These are phyloP conservation scores for Pezicula carpinea DNA, from an alignment of 2,329 filamentous ascomycete species.

Conservation along the genomic window DNA sequence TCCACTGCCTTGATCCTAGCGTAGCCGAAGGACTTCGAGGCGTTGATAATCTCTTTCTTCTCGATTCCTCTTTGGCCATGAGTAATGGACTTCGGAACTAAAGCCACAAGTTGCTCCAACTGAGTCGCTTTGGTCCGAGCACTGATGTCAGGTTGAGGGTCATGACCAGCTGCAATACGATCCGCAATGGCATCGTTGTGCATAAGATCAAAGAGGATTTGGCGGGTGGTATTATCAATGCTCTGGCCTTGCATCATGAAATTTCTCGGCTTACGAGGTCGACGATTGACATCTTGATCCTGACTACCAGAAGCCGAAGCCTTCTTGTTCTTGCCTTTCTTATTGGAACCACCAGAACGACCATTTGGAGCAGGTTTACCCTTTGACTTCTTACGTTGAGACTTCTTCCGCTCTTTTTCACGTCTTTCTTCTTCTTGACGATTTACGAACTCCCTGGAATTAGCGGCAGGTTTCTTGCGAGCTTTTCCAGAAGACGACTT, in stretches of 20 bases:
- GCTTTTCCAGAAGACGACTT: conserved; percentile 9
- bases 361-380: not conserved
- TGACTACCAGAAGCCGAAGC: conserved; percentile 3
- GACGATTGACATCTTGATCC: conserved; percentile 6
- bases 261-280: not conserved
- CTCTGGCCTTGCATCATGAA: not conserved
- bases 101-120: conserved; percentile 20
- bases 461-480: conserved; percentile 15
- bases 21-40: conserved; percentile 37
- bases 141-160: conserved; percentile 14
- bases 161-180: conserved; percentile 3
- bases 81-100: conserved; percentile 18
- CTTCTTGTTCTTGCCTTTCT: conserved; percentile 6
- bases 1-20: conserved; percentile 28
- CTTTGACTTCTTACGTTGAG: conserved; percentile 3
- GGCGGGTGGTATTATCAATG: not conserved
- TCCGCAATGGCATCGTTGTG: conserved; percentile 10
- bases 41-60: conserved; percentile 34
- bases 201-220: conserved; percentile 14
- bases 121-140: conserved; percentile 18
- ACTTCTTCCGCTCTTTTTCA: conserved; percentile 3
- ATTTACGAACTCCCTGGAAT: conserved; percentile 10
- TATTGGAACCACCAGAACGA: not conserved
- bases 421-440: conserved; percentile 7
- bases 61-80: conserved; percentile 6